Conservation (phyloP, 306 rosid species). For the Quercus mongolica region DNA sequence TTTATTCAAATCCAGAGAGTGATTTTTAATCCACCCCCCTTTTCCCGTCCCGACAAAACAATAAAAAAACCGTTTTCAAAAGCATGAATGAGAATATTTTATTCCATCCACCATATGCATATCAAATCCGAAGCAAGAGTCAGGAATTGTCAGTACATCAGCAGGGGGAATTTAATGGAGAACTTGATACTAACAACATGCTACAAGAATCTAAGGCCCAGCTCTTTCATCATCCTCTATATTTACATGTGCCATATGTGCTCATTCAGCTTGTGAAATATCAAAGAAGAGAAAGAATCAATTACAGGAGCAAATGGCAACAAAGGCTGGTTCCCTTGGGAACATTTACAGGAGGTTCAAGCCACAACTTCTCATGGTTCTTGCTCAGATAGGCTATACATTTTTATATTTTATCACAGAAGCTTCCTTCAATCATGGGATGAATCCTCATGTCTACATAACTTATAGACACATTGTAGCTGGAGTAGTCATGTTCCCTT, state of each 20-base stretch:
- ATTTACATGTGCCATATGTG: conserved; percentile 15
- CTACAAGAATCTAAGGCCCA: conserved; percentile 31
- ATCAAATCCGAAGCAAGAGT: not conserved
- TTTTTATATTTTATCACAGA: conserved; percentile 58
- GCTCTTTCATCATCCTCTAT: conserved; percentile 19
- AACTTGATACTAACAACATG: conserved; percentile 30
- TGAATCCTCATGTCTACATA: conserved; percentile 77
- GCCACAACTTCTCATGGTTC: conserved; percentile 67
- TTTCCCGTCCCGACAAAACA: no score
- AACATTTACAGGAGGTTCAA: conserved; percentile 39
- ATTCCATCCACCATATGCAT: not conserved
- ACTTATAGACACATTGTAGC: conserved; percentile 72
- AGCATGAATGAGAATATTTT: not conserved
- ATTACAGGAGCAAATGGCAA: conserved; percentile 24
- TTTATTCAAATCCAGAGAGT: rapidly evolving
- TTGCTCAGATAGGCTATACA: conserved; percentile 52
- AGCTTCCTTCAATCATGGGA: conserved; percentile 86
- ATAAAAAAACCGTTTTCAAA: not conserved
- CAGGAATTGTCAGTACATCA: conserved; percentile 9
- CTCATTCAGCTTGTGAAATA: conserved; percentile 19
- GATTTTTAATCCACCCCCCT: no score
- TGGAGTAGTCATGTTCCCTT: conserved; percentile 51
- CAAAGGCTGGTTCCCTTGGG: not conserved
- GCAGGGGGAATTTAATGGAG: conserved; percentile 17
- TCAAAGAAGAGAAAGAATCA: not conserved